A percentile compares a stretch with the other conserved stretches of the same genome.
These are phyloP conservation scores for Ehretia macrophylla DNA, from an alignment of 257 asterid species.

Conservation along the genomic window DNA sequence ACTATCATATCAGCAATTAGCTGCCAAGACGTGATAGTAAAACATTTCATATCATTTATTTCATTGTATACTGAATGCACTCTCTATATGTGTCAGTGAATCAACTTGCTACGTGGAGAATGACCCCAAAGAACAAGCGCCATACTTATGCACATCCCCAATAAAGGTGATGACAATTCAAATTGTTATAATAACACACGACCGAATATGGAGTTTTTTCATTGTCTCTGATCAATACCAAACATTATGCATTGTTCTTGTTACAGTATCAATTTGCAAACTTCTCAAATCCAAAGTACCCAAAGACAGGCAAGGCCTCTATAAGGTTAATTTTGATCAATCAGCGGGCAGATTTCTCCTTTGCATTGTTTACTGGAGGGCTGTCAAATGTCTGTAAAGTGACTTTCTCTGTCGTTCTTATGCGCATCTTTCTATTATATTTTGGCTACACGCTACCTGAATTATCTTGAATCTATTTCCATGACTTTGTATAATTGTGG, in stretches of 20 bases:
- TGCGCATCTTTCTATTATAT: neutral
- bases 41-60: neutral
- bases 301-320: constrained; percentile 61
- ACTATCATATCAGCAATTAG: neutral
- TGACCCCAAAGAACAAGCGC: constrained; percentile 44
- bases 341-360: constrained; percentile 59
- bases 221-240: constrained; percentile 7
- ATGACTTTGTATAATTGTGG: too few relatives aligned
- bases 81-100: constrained; percentile 43
- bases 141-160: constrained; percentile 79
- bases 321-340: constrained; percentile 66
- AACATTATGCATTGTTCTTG: constrained; percentile 1
- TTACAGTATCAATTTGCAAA: constrained; percentile 79
- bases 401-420: neutral
- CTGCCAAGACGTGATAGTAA: neutral
- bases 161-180: constrained; percentile 53
- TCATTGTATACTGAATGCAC: constrained; percentile 7
- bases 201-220: constrained; percentile 6
- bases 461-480: neutral
- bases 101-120: constrained; percentile 51
- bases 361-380: constrained; percentile 53
- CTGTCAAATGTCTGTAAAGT: constrained; percentile 34
- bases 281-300: constrained; percentile 45
- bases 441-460: neutral
- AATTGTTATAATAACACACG: neutral